Base-by-base conservation (phyloP, 768 basidiomycete genomes). In the Austroboletus eburneus region DNA sequence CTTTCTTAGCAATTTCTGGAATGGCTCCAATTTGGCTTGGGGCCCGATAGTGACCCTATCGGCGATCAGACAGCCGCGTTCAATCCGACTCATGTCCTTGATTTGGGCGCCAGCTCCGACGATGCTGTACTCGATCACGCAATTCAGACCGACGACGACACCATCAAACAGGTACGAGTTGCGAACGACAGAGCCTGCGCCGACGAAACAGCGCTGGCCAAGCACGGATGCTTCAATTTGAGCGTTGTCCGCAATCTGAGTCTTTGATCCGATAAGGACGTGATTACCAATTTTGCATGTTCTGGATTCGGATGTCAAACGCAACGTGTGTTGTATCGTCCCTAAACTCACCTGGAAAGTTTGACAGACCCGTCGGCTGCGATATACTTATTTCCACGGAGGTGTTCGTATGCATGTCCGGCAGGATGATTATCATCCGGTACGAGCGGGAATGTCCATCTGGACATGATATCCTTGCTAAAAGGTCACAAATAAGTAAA, bases 401-500 rank as follows among this genome's bases (percentile, higher is more conserved):
- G 77, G 59, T 93, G 83, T 61, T 95, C 90, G 62, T 97, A 98
- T 30, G 74, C 61, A 46, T 87, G 82, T 6, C 84, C 84, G 13
- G 84, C 79, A 2, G 91, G 92, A 57, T 93, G 80, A 65, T 93
- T 91, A 63, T 94, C 84, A 62, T 97, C 96, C 9, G 95, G 95
- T 5, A 93, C 92, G 9, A 98, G 72, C 2, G 96, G 96, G 70
- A 95, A 98, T 5, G 91, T 89, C 88, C 92, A 93, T 55, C 96
- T 76, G 36, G 91, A 80, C 24, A 98, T 69, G 40, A 99, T 91
- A 57, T 97, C 93, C 66, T 91, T 90, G 71, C 93, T 95, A 59
- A 18, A 43, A 41, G 33, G 25, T 5, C 7, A 29, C 46, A 43
- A 21, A 7, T 46, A 7, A 54, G 40, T 20, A 18, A 35, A 20